Base-by-base conservation (phyloP, 129 eudicot species). In the Chrysanthemum seticuspe region DNA sequence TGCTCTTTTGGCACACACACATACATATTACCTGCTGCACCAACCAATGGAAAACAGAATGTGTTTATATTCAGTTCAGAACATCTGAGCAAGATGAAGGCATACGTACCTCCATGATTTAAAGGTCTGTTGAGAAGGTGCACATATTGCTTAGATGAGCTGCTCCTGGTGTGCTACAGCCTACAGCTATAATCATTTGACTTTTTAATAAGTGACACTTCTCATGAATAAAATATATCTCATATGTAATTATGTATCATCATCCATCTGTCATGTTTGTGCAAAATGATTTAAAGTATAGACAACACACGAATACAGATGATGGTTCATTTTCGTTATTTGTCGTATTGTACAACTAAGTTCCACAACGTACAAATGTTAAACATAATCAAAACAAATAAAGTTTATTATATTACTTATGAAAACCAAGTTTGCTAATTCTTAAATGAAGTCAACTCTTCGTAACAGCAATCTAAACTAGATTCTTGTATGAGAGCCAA, bases 401-500 rank as follows among this genome's bases (percentile, higher is more conserved):
- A 12, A 52, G 58, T 12, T 0, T 62, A 5, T 19, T 5, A 34
- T 27, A 12, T 64, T 36, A 64, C 13, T 25, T 64, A n/a, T n/a
- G 15, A 36, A 13, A 64, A 15, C 40, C 51, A 13, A 25, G 40
- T 64, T 14, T 40, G 52, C 69, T 51, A 14, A 3, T 49, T 54
- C 66, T 49, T 8, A 34, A 51, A 65, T 36, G 10, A 53, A 31
- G 82, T 62, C 82, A 71, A 65, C 62, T 29, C 60, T 71, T 64
- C 14, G 51, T 55, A 58, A 76, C 74, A 61, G 50, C 60, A 58
- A 51, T 57, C 49, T 40, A 40, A 6, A 7, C 47, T 40, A 40
- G 47, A 5, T 40, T 40, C 9, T 67, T 19, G 73, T 57, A 40
- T n/a, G 11, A 40, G 78, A 55, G 73, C 72, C 25, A 77, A 70